phyloP scores from a whole-genome alignment of 148 eudicot genomes.

The Persicaria maculosa region DNA sequence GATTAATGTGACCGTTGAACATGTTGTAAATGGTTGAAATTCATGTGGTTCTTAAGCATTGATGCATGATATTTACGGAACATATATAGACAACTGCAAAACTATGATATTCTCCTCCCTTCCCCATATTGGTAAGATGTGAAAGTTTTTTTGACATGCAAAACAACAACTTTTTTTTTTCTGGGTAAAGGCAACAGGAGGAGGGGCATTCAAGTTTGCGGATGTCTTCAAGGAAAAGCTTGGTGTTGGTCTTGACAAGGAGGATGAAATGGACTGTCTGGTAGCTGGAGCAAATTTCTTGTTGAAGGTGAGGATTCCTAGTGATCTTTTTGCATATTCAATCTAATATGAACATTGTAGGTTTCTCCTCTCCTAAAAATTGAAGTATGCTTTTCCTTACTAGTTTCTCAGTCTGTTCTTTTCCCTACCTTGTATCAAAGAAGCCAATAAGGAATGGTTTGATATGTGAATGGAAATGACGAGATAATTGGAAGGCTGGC shows the following conservation, averaged over 20 bases:
- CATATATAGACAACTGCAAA: neutral
- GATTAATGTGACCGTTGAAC: no score
- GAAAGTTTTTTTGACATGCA: neutral
- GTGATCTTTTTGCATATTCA: neutral
- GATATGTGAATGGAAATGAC: neutral
- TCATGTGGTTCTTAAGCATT: neutral
- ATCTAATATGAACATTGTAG: neutral
- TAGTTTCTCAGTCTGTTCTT: neutral
- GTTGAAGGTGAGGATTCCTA: constrained; percentile 53
- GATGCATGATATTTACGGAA: constrained; percentile 1
- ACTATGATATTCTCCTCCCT: neutral
- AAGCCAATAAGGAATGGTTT: no score
- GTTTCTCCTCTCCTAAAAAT: neutral
- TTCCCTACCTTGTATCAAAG: neutral
- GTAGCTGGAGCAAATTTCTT: constrained; percentile 88
- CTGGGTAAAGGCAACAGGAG: constrained; percentile 86
- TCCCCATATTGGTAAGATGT: neutral
- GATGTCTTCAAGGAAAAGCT: constrained; percentile 76
- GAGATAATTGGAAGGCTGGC: neutral
- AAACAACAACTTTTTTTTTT: neutral
- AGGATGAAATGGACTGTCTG: constrained; percentile 86
- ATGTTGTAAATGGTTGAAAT: neutral
- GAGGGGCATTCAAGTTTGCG: constrained; percentile 84
- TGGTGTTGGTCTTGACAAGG: constrained; percentile 75
- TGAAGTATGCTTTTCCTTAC: neutral